A percentile compares a stretch with the other conserved stretches of the same genome.
Evolutionary conservation across 1,284 basidiomycete genomes (phyloP).

Genomic region (Ceratobasidium sp.): DNA sequence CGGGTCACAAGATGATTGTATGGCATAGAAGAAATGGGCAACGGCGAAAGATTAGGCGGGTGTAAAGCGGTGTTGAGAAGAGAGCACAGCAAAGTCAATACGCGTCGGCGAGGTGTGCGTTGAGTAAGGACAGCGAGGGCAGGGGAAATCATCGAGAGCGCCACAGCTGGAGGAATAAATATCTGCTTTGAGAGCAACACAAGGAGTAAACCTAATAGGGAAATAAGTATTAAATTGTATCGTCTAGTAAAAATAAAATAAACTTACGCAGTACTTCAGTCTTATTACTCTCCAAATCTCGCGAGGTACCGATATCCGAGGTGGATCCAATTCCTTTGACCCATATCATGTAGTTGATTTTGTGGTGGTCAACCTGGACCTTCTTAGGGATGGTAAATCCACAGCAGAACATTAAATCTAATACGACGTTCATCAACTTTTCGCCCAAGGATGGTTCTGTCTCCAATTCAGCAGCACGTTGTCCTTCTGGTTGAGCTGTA

Average conservation of each 20-base stretch:
- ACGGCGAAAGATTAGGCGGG: slow-evolving; percentile 60
- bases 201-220: slow-evolving; percentile 68
- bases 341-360: slow-evolving; percentile 90
- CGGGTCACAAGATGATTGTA: slow-evolving; percentile 87
- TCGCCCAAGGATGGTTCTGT: slow-evolving; percentile 81
- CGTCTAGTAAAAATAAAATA: neutral
- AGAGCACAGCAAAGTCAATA: slow-evolving; percentile 90
- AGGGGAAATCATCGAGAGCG: slow-evolving; percentile 80
- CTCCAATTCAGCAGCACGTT: slow-evolving; percentile 61
- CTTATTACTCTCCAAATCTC: slow-evolving; percentile 83
- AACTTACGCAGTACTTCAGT: slow-evolving; percentile 80
- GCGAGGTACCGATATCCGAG: slow-evolving; percentile 74
- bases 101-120: slow-evolving; percentile 77
- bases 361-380: slow-evolving; percentile 82
- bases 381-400: slow-evolving; percentile 88
- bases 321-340: slow-evolving; percentile 92
- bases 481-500: slow-evolving; percentile 45
- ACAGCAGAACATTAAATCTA: slow-evolving; percentile 91
- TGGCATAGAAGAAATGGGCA: slow-evolving; percentile 63
- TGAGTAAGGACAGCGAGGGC: slow-evolving; percentile 78
- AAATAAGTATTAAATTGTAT: neutral
- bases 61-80: slow-evolving; percentile 90
- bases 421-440: slow-evolving; percentile 78
- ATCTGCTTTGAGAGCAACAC: slow-evolving; percentile 90
- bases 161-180: slow-evolving; percentile 77